Conservation (phyloP, 306 rosid genomes). For the Cucumis sativus region Cucumber_9930_V3 NC_026655.2:5850001-5850500, state of each 20-base stretch:
- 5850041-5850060: slow-evolving; percentile 33
- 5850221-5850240: slow-evolving; percentile 73
- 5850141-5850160: slow-evolving; percentile 30
- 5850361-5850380: slow-evolving; percentile 30
- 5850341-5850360: slow-evolving; percentile 16
- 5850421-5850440: slow-evolving; percentile 48
- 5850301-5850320: slow-evolving; percentile 61
- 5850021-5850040: slow-evolving; percentile 31
- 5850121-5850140: slow-evolving; percentile 18
- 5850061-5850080: slow-evolving; percentile 77
- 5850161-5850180: slow-evolving; percentile 74
- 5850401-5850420: slow-evolving; percentile 42
- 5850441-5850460: slow-evolving; percentile 78
- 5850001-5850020: slow-evolving; percentile 40
- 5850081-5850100: slow-evolving; percentile 67
- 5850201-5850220: slow-evolving; percentile 90
- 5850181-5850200: slow-evolving; percentile 87
- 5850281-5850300: slow-evolving; percentile 15
- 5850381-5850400: slow-evolving; percentile 12
- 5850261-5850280: slow-evolving; percentile 25
- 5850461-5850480: slow-evolving; percentile 88
- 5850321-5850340: slow-evolving; percentile 76
- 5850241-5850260: slow-evolving; percentile 38
- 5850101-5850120: slow-evolving; percentile 14
- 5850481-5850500: slow-evolving; percentile 28